These are phyloP conservation scores for Fusarium lyarnte DNA, from an alignment of 2,329 filamentous ascomycete genomes.

Conservation along the genomic window DNA sequence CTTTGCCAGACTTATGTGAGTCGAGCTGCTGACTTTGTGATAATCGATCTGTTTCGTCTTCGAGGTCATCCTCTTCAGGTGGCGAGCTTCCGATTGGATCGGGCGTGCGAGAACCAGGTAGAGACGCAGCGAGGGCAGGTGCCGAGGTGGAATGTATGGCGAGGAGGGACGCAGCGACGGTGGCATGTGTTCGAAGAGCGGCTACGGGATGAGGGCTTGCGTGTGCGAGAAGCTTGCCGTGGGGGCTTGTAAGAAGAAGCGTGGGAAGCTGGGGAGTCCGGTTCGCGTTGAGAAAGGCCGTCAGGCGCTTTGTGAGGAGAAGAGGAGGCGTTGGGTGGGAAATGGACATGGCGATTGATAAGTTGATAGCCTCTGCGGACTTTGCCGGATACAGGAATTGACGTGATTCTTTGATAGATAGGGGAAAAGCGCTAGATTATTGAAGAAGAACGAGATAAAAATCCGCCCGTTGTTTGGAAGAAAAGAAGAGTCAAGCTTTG, in stretches of 20 bases:
- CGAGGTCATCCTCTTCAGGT: slow-evolving; percentile 35
- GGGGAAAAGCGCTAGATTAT: not conserved
- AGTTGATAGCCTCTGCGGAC: not conserved
- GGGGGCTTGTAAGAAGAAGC: slow-evolving; percentile 66
- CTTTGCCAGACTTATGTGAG: slow-evolving; percentile 22
- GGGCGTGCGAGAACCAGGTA: slow-evolving; percentile 50
- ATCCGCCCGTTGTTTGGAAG: not conserved
- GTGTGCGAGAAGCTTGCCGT: slow-evolving; percentile 72
- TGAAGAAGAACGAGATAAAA: not conserved
- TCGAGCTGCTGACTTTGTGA: slow-evolving; percentile 40
- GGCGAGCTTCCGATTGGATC: slow-evolving; percentile 41
- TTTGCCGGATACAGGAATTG: not conserved
- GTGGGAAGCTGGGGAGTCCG: slow-evolving; percentile 67
- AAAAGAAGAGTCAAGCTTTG: slow-evolving; percentile 9
- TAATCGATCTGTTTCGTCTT: slow-evolving; percentile 41
- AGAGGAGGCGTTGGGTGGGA: slow-evolving; percentile 61
- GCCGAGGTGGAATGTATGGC: slow-evolving; percentile 62
- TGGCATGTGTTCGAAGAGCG: slow-evolving; percentile 69
- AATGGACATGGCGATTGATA: slow-evolving; percentile 46
- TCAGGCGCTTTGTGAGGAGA: slow-evolving; percentile 73
- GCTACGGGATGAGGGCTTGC: slow-evolving; percentile 65
- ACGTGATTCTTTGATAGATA: not conserved
- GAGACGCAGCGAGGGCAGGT: slow-evolving; percentile 53
- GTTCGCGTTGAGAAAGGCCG: slow-evolving; percentile 68
- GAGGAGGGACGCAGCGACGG: slow-evolving; percentile 71